Evolutionary conservation across 2,329 filamentous ascomycete genomes (phyloP), one percentile per base, ranked within the genome.

Genomic region (Bisporella sp.): DNA sequence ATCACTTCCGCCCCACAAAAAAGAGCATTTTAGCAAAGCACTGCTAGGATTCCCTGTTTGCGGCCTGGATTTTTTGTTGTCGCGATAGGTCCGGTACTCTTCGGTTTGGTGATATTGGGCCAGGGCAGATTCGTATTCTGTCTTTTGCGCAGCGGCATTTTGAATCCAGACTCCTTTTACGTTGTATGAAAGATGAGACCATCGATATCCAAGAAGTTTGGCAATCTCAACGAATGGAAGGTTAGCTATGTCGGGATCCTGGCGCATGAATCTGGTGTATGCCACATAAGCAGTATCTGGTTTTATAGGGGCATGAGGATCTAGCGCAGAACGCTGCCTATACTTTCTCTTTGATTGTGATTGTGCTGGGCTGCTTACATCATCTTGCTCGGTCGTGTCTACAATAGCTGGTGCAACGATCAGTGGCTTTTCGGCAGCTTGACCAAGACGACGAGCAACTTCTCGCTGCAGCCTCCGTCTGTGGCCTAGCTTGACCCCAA

Each of bases 281-380:
- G 92, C 78, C 9, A 92, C 88, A 68, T 92, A 92, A 45, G 87
- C 88, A 5, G 87, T 91, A 0, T 87, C 85, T 1, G 88, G 86
- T 29, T 87, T 76, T 62, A 90, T 86, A 1, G 88, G 88, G 0
- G 87, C 87, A 69, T 88, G 82, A 51, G 89, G 84, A 59, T 93
- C 88, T 4, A 85, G 75, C 81, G 89, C 89, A 8, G 87, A 86
- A 68, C 90, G 86, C 33, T 87, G 75, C 51, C 85, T 76, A 60
- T 91, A 91, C 63, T 89, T 90, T 44, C 87, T 75, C 67, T 91
- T 91, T 71, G 43, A 58, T 64, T 28, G 71, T 66, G 21, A 21
- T 21, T 5, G 60, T 71, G 42, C 58, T 64, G 35, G 71, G 72
- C 35, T 39, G 35, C n/a, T n/a, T 3, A 9, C 35, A 39, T 6